Conservation (phyloP, 164 flowering plant species). For the Vitis cinerea region DNA sequence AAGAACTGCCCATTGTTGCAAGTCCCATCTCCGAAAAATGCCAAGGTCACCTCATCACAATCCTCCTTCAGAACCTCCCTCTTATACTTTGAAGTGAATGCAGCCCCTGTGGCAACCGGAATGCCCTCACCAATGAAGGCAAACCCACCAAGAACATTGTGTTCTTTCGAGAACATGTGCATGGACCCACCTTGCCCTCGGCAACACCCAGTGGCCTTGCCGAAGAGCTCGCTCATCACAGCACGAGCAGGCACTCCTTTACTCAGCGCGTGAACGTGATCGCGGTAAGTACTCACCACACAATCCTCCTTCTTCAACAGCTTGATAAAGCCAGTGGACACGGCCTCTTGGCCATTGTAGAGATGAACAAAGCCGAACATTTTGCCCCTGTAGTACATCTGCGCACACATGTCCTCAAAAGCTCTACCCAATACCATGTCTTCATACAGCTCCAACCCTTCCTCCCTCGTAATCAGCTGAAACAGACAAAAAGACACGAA, state of each 20-base stretch:
- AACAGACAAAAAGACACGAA: neutral
- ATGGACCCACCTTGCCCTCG: slow-evolving; percentile 98
- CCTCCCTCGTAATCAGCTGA: slow-evolving; percentile 80
- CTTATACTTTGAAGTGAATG: slow-evolving; percentile 71
- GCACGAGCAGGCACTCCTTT: slow-evolving; percentile 83
- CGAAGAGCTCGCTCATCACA: slow-evolving; percentile 95
- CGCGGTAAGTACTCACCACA: slow-evolving; percentile 81
- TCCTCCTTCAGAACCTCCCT: slow-evolving; percentile 77
- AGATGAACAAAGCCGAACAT: slow-evolving; percentile 96
- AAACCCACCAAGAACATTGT: slow-evolving; percentile 89
- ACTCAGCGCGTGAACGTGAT: slow-evolving; percentile 90
- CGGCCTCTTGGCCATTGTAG: slow-evolving; percentile 95
- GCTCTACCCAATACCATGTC: slow-evolving; percentile 82
- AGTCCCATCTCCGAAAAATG: slow-evolving; percentile 95
- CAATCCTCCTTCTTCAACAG: slow-evolving; percentile 66
- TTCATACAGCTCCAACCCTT: slow-evolving; percentile 72
- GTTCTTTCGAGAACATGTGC: slow-evolving; percentile 97
- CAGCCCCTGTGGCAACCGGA: slow-evolving; percentile 95
- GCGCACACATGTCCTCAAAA: slow-evolving; percentile 97
- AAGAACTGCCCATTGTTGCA: slow-evolving; percentile 92
- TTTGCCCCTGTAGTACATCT: slow-evolving; percentile 94
- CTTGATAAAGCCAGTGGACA: slow-evolving; percentile 92
- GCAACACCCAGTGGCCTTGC: slow-evolving; percentile 87
- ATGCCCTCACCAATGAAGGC: slow-evolving; percentile 97
- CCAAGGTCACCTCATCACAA: slow-evolving; percentile 75